phyloP scores from a whole-genome alignment of 805 yeast genomes.

The Metschnikowia cerradonensis region DNA sequence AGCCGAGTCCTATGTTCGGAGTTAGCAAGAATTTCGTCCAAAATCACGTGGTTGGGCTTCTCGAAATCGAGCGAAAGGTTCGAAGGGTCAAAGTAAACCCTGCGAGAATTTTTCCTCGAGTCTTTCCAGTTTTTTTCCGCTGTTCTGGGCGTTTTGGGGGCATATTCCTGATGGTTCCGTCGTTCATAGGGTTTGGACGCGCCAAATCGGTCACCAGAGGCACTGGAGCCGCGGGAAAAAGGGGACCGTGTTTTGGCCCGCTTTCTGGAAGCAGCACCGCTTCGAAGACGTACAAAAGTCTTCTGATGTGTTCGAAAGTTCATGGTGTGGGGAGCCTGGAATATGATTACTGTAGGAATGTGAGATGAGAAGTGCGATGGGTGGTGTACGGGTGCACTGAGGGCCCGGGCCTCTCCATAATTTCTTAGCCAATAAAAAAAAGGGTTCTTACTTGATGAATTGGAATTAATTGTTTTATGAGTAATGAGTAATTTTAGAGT shows the following conservation, averaged over 20 bases:
- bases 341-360: too few relatives aligned
- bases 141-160: not conserved
- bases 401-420: too few relatives aligned
- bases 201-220: not conserved
- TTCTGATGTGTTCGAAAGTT: not conserved
- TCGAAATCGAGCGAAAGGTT: constrained; percentile 11
- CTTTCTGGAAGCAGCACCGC: not conserved
- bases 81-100: constrained; percentile 15
- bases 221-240: not conserved
- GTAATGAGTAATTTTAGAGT: too few relatives aligned
- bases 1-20: constrained; percentile 5
- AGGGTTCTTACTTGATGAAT: too few relatives aligned
- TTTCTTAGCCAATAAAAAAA: too few relatives aligned
- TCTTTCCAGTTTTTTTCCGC: not conserved
- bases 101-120: not conserved
- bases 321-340: not conserved
- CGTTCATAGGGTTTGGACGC: not conserved
- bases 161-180: not conserved
- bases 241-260: not conserved
- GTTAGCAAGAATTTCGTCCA: constrained; percentile 6
- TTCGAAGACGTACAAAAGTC: constrained; percentile 1
- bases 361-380: too few relatives aligned
- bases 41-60: constrained; percentile 7
- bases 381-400: too few relatives aligned
- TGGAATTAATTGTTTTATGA: too few relatives aligned